phyloP scores from a whole-genome alignment of 1,284 basidiomycete species.

The Trametes hirsuta region DNA sequence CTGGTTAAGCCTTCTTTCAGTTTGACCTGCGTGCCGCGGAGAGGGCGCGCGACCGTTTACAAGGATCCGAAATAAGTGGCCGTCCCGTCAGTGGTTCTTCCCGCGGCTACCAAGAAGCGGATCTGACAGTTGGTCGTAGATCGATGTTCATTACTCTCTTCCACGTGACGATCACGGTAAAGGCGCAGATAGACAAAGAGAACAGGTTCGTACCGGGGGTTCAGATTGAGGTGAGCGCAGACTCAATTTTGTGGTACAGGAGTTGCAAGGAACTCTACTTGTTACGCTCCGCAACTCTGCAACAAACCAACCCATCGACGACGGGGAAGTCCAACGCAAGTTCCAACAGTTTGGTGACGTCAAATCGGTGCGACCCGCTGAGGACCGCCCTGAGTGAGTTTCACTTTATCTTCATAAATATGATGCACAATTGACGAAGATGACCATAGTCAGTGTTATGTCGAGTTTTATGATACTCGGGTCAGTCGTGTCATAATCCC shows the following conservation, averaged over 20 bases:
- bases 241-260: conserved; percentile 38
- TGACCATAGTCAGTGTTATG: conserved; percentile 68
- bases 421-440: background rate
- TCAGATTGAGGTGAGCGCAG: background rate
- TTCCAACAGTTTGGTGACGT: conserved; percentile 92
- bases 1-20: conserved; percentile 42
- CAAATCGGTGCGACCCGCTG: conserved; percentile 71
- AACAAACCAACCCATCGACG: conserved; percentile 72
- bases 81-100: conserved; percentile 66
- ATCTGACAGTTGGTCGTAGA: conserved; percentile 49
- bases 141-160: conserved; percentile 97
- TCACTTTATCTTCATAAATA: conserved; percentile 14
- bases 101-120: background rate
- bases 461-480: conserved; percentile 89
- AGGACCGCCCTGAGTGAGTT: conserved; percentile 71
- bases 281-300: conserved; percentile 74
- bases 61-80: conserved; percentile 83
- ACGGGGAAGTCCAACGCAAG: conserved; percentile 80
- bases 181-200: conserved; percentile 83
- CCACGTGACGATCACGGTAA: conserved; percentile 85
- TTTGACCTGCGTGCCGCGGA: conserved; percentile 92
- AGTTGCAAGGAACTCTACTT: conserved; percentile 82
- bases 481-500: conserved; percentile 44
- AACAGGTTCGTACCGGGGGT: conserved; percentile 61
- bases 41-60: conserved; percentile 84